Percentiles rank a stretch among this genome's conserved stretches.
phyloP scores from a whole-genome alignment of 108 stramenopile genomes.

The Cyclotella sp. region DNA sequence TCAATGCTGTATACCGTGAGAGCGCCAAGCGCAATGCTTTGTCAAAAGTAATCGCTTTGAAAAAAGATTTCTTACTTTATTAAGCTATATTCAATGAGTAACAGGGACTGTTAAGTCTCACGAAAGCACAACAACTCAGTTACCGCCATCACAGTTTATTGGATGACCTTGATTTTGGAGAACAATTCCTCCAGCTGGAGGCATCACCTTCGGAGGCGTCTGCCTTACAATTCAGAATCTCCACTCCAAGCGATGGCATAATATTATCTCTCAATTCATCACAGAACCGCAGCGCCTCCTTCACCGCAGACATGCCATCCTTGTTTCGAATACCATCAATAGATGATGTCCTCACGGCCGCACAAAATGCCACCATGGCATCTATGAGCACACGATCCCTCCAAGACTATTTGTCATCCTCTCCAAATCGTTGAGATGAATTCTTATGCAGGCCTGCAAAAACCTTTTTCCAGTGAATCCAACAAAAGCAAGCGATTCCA shows the following conservation, averaged over 20 bases:
- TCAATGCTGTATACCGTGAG: constrained; percentile 60
- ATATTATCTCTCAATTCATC: constrained; percentile 72
- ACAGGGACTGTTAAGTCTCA: too few relatives aligned
- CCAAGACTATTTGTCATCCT: background rate
- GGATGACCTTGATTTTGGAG: constrained; percentile 9
- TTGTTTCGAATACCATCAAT: constrained; percentile 39
- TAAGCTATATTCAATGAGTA: too few relatives aligned
- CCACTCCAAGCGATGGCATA: constrained; percentile 67
- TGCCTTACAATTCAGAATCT: constrained; percentile 61
- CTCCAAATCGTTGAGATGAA: constrained; percentile 5
- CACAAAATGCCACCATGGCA: constrained; percentile 68
- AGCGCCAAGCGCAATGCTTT: constrained; percentile 44
- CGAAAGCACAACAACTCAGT: too few relatives aligned
- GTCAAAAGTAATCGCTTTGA: constrained; percentile 38
- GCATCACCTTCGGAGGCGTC: constrained; percentile 5
- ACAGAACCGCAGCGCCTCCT: constrained; percentile 62
- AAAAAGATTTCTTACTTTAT: too few relatives aligned
- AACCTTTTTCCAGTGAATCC: constrained; percentile 73
- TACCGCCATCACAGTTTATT: too few relatives aligned
- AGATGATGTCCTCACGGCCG: constrained; percentile 55
- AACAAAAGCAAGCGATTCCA: constrained; percentile 60
- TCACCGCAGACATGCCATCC: constrained; percentile 22
- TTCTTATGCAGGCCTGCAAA: constrained; percentile 51
- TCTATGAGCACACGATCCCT: constrained; percentile 50
- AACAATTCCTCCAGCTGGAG: constrained; percentile 41